Evolutionary conservation across 2,329 filamentous ascomycete species (phyloP).

Genomic region (Anthostomella pinea): DNA sequence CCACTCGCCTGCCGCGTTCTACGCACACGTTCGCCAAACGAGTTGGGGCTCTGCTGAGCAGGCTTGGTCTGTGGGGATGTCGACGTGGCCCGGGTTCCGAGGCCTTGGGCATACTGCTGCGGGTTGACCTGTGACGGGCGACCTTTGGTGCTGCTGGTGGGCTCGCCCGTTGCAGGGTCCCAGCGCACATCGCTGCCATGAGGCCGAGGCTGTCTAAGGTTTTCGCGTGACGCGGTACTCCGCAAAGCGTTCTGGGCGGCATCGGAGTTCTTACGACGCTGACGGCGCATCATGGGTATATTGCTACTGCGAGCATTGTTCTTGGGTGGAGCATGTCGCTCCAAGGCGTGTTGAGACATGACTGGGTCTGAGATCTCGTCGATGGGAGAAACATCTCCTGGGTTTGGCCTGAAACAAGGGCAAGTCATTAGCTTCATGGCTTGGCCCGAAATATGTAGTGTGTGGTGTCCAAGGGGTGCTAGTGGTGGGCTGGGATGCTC

Average conservation of each 20-base stretch:
- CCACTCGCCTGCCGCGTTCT: slow-evolving; percentile 36
- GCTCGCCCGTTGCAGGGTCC: slow-evolving; percentile 67
- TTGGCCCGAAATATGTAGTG: not conserved
- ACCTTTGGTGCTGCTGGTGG: slow-evolving; percentile 54
- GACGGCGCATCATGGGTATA: slow-evolving; percentile 52
- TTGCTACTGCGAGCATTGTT: slow-evolving; percentile 37
- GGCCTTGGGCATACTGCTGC: slow-evolving; percentile 42
- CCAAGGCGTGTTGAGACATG: slow-evolving; percentile 31
- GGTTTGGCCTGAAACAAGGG: slow-evolving; percentile 24
- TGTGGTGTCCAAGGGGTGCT: too few relatives aligned
- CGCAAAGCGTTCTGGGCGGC: slow-evolving; percentile 36
- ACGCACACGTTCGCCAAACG: slow-evolving; percentile 46
- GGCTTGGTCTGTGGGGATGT: slow-evolving; percentile 25
- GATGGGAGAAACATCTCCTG: slow-evolving; percentile 51
- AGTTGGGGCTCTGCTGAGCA: slow-evolving; percentile 29
- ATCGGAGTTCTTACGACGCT: slow-evolving; percentile 45
- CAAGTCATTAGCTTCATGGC: slow-evolving; percentile 23
- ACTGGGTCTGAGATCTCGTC: slow-evolving; percentile 44
- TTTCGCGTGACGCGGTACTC: slow-evolving; percentile 39
- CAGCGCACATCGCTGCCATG: slow-evolving; percentile 48
- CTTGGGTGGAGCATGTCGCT: slow-evolving; percentile 21
- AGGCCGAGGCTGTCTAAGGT: slow-evolving; percentile 30
- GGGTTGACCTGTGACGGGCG: slow-evolving; percentile 56
- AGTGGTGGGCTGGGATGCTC: too few relatives aligned
- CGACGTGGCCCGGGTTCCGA: slow-evolving; percentile 30